These are phyloP conservation scores for Bertia moriformis DNA, from an alignment of 2,329 filamentous ascomycete genomes.

Conservation along the genomic window DNA sequence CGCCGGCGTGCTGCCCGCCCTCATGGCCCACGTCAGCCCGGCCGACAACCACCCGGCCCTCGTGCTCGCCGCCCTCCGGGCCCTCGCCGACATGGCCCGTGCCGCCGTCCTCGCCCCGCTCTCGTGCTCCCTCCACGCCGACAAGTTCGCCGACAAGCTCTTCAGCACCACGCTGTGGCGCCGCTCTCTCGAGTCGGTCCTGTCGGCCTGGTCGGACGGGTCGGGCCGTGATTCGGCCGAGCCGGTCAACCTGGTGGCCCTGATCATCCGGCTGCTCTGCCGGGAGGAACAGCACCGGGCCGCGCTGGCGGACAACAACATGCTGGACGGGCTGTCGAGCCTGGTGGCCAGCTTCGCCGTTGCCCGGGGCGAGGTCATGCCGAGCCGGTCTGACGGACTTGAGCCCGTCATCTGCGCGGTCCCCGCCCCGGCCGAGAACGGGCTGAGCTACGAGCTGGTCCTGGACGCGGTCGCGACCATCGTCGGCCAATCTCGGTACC, in stretches of 20 bases:
- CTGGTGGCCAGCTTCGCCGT: constrained; percentile 60
- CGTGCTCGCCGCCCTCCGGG: constrained; percentile 58
- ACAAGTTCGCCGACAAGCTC: constrained; percentile 43
- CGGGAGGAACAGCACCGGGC: constrained; percentile 56
- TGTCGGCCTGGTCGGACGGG: constrained; percentile 30
- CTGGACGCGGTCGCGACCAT: constrained; percentile 67
- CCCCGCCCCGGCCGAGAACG: constrained; percentile 43
- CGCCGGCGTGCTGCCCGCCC: constrained; percentile 50
- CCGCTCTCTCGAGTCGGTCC: constrained; percentile 48
- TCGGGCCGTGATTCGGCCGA: constrained; percentile 25
- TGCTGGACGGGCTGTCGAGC: constrained; percentile 65
- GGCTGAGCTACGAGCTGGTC: constrained; percentile 49
- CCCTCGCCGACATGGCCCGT: constrained; percentile 57
- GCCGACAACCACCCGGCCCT: constrained; percentile 49
- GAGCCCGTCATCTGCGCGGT: constrained; percentile 20
- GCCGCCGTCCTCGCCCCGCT: constrained; percentile 41
- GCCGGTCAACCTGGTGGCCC: constrained; percentile 45
- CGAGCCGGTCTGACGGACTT: constrained; percentile 17
- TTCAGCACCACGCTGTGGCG: constrained; percentile 49
- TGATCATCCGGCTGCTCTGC: constrained; percentile 42
- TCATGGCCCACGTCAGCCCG: constrained; percentile 56
- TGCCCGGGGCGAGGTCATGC: constrained; percentile 38
- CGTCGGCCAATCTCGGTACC: constrained; percentile 64
- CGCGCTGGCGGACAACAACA: constrained; percentile 52
- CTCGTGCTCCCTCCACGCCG: constrained; percentile 29